Evolutionary conservation across 108 stramenopile species (phyloP).

Genomic region (Asterionellopsis glacialis): DNA sequence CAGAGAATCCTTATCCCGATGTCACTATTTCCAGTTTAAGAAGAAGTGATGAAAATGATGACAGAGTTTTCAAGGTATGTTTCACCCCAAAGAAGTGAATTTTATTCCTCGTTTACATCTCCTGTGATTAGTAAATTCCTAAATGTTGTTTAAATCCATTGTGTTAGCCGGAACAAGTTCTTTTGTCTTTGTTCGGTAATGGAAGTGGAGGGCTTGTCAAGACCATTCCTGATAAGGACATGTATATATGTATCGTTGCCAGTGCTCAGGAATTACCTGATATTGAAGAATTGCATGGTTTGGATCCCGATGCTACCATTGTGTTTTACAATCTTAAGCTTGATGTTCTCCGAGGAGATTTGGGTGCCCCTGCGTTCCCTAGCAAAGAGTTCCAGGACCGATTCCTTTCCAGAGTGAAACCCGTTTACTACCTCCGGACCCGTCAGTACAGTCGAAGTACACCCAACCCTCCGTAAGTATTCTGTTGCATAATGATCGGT

Average conservation of each 20-base stretch:
- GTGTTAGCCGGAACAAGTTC: conserved; percentile 67
- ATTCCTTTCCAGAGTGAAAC: conserved; percentile 82
- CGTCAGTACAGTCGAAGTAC: conserved; percentile 84
- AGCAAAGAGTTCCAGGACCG: conserved; percentile 82
- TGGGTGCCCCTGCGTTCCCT: conserved; percentile 62
- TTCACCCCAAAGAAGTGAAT: background rate
- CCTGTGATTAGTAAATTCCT: background rate
- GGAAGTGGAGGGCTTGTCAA: conserved; percentile 61
- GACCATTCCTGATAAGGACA: conserved; percentile 54
- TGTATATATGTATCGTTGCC: conserved; percentile 82
- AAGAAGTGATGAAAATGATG: conserved; percentile 52
- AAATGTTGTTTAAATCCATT: background rate
- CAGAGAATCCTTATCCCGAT: conserved; percentile 46
- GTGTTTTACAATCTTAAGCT: conserved; percentile 92
- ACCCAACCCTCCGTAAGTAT: conserved; percentile 57
- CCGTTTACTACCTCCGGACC: conserved; percentile 90
- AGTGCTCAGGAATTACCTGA: conserved; percentile 93
- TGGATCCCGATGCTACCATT: conserved; percentile 52
- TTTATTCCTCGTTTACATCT: background rate
- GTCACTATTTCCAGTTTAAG: conserved; percentile 55
- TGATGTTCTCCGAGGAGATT: conserved; percentile 87
- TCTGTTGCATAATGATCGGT: too few relatives aligned
- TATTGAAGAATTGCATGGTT: conserved; percentile 72
- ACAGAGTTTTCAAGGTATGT: conserved; percentile 62
- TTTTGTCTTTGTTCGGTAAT: conserved; percentile 76